A percentile compares a stretch with the other conserved stretches of the same genome.
Evolutionary conservation across 805 yeast species (phyloP).

Genomic region (Wickerhamiella hasegawae): DNA sequence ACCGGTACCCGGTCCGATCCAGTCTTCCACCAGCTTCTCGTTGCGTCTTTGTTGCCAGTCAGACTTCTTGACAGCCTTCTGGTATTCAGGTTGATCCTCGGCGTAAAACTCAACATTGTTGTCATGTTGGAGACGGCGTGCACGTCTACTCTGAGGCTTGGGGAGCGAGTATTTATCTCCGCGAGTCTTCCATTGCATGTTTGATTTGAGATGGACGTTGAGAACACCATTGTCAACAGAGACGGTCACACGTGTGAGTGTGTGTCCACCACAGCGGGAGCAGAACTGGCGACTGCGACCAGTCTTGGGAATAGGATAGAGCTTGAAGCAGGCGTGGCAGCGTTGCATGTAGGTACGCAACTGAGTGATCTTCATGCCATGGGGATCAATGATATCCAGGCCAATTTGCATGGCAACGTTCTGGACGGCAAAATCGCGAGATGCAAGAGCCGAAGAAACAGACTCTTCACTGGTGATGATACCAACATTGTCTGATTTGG

Average conservation of each 20-base stretch:
- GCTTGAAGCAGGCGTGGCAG: slow-evolving; percentile 90
- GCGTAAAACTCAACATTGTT: slow-evolving; percentile 57
- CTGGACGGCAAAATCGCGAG: slow-evolving; percentile 96
- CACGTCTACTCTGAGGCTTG: slow-evolving; percentile 71
- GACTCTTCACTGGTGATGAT: slow-evolving; percentile 27
- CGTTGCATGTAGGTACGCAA: slow-evolving; percentile 86
- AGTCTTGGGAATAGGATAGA: slow-evolving; percentile 67
- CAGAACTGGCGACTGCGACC: slow-evolving; percentile 60
- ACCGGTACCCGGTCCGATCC: slow-evolving; percentile 84
- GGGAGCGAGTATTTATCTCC: slow-evolving; percentile 74
- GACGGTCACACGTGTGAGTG: slow-evolving; percentile 80
- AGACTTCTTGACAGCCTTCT: slow-evolving; percentile 72
- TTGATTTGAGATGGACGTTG: slow-evolving; percentile 75
- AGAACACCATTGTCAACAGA: slow-evolving; percentile 68
- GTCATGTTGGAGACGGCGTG: slow-evolving; percentile 63
- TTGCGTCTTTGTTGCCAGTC: slow-evolving; percentile 75
- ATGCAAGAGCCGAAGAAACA: slow-evolving; percentile 44
- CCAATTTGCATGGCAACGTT: slow-evolving; percentile 89
- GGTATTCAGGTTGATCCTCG: slow-evolving; percentile 91
- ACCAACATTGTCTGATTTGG: slow-evolving; percentile 54
- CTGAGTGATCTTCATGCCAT: slow-evolving; percentile 72
- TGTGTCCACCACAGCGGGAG: slow-evolving; percentile 88
- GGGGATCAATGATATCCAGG: slow-evolving; percentile 65
- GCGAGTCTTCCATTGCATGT: slow-evolving; percentile 84
- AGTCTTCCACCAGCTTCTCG: slow-evolving; percentile 70